These are phyloP conservation scores for Metschnikowia corniflorae DNA, from an alignment of 805 yeast species.

Conservation along the genomic window DNA sequence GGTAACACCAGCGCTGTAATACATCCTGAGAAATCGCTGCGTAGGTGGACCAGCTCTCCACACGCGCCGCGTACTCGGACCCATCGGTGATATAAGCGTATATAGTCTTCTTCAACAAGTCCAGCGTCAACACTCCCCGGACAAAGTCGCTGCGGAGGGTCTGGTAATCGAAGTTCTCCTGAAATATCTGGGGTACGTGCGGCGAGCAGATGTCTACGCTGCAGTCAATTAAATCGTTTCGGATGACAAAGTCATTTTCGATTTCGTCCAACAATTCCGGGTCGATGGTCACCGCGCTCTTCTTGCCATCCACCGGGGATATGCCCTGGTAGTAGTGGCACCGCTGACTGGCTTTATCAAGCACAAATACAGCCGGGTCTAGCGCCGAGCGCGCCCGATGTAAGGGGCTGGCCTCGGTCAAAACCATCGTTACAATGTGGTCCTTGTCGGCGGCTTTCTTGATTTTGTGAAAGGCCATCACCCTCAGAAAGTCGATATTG, in stretches of 20 bases:
- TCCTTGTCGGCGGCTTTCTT: constrained; percentile 77
- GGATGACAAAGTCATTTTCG: constrained; percentile 65
- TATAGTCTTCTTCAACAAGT: constrained; percentile 83
- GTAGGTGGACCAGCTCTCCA: constrained; percentile 92
- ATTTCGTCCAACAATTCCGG: constrained; percentile 78
- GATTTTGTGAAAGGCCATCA: constrained; percentile 67
- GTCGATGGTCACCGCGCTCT: constrained; percentile 56
- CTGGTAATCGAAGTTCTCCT: constrained; percentile 95
- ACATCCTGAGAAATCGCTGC: constrained; percentile 89
- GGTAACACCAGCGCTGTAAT: constrained; percentile 88
- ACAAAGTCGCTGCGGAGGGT: constrained; percentile 81
- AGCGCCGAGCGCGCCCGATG: constrained; percentile 80
- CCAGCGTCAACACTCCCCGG: constrained; percentile 85
- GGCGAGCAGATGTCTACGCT: constrained; percentile 94
- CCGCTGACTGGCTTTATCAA: constrained; percentile 69
- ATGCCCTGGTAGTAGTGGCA: constrained; percentile 83
- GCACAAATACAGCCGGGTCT: constrained; percentile 80
- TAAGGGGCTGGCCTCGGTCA: constrained; percentile 76
- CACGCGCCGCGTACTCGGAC: constrained; percentile 84
- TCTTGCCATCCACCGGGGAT: constrained; percentile 46
- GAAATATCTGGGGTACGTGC: constrained; percentile 91
- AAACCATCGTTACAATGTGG: constrained; percentile 91
- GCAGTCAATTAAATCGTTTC: constrained; percentile 95
- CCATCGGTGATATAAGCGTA: constrained; percentile 80
- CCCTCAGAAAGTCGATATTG: constrained; percentile 75